Conservation (phyloP, 1,284 basidiomycete species). For the Cryptococcus deneoformans region DNA sequence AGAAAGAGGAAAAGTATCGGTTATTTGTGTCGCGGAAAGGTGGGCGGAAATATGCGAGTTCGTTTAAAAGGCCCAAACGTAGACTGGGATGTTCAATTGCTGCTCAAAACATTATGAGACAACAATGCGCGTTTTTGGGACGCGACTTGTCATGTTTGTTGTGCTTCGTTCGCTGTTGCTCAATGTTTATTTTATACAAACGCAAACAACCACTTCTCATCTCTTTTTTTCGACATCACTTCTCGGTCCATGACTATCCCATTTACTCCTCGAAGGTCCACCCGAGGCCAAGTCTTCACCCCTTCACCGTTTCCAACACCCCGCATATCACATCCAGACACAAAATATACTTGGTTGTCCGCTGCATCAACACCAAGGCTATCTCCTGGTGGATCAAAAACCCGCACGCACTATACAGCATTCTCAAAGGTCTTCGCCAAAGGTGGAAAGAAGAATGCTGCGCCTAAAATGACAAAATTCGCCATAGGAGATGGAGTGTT, state of each 20-base stretch:
- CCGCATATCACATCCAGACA: constrained; percentile 9
- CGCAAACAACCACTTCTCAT: background rate
- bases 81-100: too few species aligned
- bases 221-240: background rate
- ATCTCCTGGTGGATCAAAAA: background rate
- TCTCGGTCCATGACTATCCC: constrained; percentile 5
- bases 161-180: too few species aligned
- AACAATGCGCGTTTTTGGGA: too few species aligned
- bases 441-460: constrained; percentile 10
- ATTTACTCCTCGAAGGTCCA: constrained; percentile 38
- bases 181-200: too few species aligned
- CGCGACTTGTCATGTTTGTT: too few species aligned
- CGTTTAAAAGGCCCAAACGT: too few species aligned
- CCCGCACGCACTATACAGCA: background rate
- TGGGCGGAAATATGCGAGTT: too few species aligned
- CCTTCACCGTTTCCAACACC: constrained; percentile 15
- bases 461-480: constrained; percentile 34
- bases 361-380: constrained; percentile 5
- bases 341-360: constrained; percentile 26
- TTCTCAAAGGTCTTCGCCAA: background rate
- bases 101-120: too few species aligned
- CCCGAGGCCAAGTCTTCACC: constrained; percentile 36
- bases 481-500: constrained; percentile 45
- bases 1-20: too few species aligned
- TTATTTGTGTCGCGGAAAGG: too few species aligned